Evolutionary conservation across 306 rosid species (phyloP).

Genomic region (Cucurbita pepo): DNA sequence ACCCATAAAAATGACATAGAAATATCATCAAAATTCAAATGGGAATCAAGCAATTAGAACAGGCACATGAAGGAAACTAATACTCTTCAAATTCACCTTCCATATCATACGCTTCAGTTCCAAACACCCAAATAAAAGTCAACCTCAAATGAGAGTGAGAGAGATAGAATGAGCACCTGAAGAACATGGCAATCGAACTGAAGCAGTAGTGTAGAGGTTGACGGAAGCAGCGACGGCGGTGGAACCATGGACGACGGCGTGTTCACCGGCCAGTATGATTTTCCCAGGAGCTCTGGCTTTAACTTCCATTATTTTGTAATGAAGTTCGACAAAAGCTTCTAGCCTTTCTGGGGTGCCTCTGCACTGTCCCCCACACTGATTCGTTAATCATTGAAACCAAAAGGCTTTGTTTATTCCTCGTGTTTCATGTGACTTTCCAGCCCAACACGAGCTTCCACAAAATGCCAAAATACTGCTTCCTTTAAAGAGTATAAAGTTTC

Average conservation of each 20-base stretch:
- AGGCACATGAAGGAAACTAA: background rate
- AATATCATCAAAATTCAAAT: background rate
- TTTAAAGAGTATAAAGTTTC: too few relatives aligned
- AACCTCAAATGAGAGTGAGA: background rate
- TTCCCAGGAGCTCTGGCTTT: slow-evolving; percentile 89
- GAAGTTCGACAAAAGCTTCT: background rate
- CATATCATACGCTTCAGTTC: background rate
- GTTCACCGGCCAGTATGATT: slow-evolving; percentile 76
- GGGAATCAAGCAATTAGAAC: slow-evolving; percentile 1
- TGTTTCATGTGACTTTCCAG: background rate
- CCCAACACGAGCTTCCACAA: background rate
- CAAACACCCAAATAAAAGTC: background rate
- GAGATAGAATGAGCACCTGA: slow-evolving; percentile 2
- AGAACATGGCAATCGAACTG: slow-evolving; percentile 57
- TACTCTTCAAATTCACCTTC: background rate
- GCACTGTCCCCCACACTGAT: background rate
- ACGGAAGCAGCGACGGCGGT: slow-evolving; percentile 88
- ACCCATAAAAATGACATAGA: background rate
- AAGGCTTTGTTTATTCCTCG: background rate
- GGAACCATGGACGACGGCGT: slow-evolving; percentile 94
- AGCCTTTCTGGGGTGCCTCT: background rate
- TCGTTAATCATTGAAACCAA: background rate
- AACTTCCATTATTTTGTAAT: slow-evolving; percentile 40
- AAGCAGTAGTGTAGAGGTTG: slow-evolving; percentile 50
- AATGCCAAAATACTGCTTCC: background rate